These are phyloP conservation scores for Leccinum disarticulatum DNA, from an alignment of 768 basidiomycete genomes.

Conservation along the genomic window DNA sequence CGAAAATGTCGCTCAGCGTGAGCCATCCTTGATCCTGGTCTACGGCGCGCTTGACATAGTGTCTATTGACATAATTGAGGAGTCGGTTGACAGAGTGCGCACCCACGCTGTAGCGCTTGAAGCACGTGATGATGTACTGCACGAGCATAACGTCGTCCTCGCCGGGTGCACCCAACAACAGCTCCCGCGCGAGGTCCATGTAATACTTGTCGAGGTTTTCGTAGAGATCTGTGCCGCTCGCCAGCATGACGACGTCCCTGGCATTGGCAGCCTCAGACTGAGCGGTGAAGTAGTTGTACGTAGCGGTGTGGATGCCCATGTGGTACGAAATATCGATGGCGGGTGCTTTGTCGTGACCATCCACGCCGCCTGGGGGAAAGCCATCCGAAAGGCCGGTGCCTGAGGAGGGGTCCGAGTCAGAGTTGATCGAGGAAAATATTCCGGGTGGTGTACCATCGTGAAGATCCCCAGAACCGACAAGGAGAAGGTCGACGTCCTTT, in stretches of 20 bases:
- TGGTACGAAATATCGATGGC: conserved; percentile 71
- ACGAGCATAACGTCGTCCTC: conserved; percentile 65
- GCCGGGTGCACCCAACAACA: conserved; percentile 56
- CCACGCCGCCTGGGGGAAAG: conserved; percentile 51
- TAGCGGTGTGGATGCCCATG: conserved; percentile 78
- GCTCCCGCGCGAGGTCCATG: conserved; percentile 56
- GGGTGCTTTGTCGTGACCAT: conserved; percentile 70
- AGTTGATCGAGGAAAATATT: background rate
- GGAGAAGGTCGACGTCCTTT: conserved; percentile 77
- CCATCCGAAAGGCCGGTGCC: conserved; percentile 81
- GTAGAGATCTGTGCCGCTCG: conserved; percentile 69
- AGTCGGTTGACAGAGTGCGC: conserved; percentile 69
- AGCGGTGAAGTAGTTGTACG: conserved; percentile 76
- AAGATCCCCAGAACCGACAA: conserved; percentile 78
- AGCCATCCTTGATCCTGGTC: conserved; percentile 83
- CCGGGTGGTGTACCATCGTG: conserved; percentile 52
- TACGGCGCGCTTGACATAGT: conserved; percentile 72
- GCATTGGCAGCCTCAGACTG: conserved; percentile 46
- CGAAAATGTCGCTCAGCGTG: conserved; percentile 61
- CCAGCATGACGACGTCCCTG: conserved; percentile 27
- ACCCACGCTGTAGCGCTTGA: conserved; percentile 68
- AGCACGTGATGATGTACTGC: conserved; percentile 69
- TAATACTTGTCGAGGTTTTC: conserved; percentile 73
- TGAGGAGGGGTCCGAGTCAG: conserved; percentile 23
- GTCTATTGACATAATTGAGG: conserved; percentile 68